Evolutionary conservation across 1,139 yeast species (phyloP).

Genomic region (Kurtzmaniella quercitrusa): DNA sequence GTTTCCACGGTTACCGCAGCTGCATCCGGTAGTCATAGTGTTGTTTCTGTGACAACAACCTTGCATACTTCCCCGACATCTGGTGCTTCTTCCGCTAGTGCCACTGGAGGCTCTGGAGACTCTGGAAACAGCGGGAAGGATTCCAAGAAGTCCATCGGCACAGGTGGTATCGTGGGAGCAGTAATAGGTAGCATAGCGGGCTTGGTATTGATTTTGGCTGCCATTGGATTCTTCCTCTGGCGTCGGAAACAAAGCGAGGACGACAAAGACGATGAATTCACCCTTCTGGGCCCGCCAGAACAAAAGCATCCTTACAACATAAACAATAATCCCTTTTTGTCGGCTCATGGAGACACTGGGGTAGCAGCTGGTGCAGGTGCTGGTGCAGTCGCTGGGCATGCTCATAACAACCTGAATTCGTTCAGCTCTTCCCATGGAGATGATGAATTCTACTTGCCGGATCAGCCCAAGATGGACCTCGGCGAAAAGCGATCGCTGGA

Average conservation of each 20-base stretch:
- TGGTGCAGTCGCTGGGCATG: constrained; percentile 4
- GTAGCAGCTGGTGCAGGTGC: constrained; percentile 9
- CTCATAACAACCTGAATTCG: constrained; percentile 18
- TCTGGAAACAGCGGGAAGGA: constrained; percentile 7
- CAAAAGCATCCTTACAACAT: constrained; percentile 11
- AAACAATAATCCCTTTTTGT: constrained; percentile 22
- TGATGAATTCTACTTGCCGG: constrained; percentile 22
- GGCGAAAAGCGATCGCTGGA: constrained; percentile 22
- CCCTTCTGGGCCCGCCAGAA: constrained; percentile 28
- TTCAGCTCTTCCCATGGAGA: constrained; percentile 16
- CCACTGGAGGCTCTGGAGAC: constrained; percentile 7
- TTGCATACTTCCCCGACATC: constrained; percentile 8
- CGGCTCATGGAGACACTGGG: constrained; percentile 6
- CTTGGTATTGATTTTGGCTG: constrained; percentile 29
- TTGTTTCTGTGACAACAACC: constrained; percentile 20
- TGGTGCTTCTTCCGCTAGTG: constrained; percentile 10
- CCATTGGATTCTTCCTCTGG: constrained; percentile 41
- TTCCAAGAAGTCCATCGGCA: constrained; percentile 29
- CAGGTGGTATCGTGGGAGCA: constrained; percentile 73
- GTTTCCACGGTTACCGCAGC: constrained; percentile 21
- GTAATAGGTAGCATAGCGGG: constrained; percentile 64
- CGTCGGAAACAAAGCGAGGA: constrained; percentile 30
- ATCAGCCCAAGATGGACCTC: constrained; percentile 16
- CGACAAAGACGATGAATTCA: constrained; percentile 34
- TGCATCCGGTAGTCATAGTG: constrained; percentile 20